Evolutionary conservation across 148 eudicot genomes (phyloP).

Genomic region (Tetragonia tetragonoides): DNA sequence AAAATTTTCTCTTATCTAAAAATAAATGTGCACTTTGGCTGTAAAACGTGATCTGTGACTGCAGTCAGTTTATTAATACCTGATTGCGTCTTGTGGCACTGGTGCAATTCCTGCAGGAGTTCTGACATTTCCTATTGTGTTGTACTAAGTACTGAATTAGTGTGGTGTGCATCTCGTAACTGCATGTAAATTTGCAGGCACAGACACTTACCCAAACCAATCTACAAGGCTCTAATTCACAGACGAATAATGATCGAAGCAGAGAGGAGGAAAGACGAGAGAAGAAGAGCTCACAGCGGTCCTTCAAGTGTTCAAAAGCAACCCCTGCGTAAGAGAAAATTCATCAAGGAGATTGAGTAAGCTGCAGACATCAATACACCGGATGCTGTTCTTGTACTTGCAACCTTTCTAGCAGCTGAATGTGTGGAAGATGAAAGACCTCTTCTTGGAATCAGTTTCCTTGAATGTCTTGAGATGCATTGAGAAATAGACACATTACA

Average conservation of each 20-base stretch:
- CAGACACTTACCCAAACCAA: slow-evolving; percentile 76
- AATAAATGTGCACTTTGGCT: no score
- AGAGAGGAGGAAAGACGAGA: slow-evolving; percentile 67
- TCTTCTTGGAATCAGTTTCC: neutral
- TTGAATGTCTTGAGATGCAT: neutral
- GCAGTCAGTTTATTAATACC: no score
- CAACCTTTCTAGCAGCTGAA: no score
- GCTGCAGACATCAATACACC: neutral
- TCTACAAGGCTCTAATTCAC: slow-evolving; percentile 52
- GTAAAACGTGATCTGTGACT: no score
- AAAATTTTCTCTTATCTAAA: no score
- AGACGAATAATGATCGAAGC: slow-evolving; percentile 60
- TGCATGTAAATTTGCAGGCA: slow-evolving; percentile 54
- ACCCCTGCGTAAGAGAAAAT: slow-evolving; percentile 57
- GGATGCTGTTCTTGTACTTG: no score
- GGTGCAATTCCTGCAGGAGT: neutral
- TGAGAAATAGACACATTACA: neutral
- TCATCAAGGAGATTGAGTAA: slow-evolving; percentile 70
- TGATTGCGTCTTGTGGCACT: neutral
- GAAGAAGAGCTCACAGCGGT: slow-evolving; percentile 82
- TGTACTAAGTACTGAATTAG: neutral
- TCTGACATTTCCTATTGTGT: neutral
- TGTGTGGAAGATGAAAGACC: neutral
- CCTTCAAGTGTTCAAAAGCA: slow-evolving; percentile 57
- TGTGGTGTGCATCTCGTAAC: neutral